Percentiles rank a stretch among this genome's conserved stretches.
Conservation (phyloP, 768 basidiomycete species). For the Rhodotorula toruloides region DNA sequence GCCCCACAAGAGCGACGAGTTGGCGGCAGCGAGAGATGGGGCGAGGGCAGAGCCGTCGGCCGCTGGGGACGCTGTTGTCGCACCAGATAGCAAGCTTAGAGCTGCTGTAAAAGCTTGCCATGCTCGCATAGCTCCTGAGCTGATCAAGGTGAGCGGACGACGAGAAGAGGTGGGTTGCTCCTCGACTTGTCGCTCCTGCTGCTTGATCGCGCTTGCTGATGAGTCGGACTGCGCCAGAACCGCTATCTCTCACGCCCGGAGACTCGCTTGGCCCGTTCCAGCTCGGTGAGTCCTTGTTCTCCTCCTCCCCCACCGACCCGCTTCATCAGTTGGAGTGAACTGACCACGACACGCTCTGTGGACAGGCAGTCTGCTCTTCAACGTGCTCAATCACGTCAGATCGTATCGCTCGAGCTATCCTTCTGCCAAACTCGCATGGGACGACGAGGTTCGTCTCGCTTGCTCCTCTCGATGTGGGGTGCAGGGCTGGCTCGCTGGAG, state of each 20-base stretch:
- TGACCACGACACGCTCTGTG: background rate
- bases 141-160: too few relatives aligned
- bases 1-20: constrained; percentile 56
- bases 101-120: too few relatives aligned
- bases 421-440: constrained; percentile 19
- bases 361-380: constrained; percentile 37
- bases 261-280: constrained; percentile 34
- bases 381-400: constrained; percentile 31
- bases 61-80: too few relatives aligned
- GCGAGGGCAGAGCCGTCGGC: too few relatives aligned
- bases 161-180: too few relatives aligned
- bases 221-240: too few relatives aligned
- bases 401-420: constrained; percentile 21
- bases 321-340: background rate
- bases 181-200: too few relatives aligned
- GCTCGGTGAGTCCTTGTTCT: constrained; percentile 29
- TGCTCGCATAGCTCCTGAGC: too few relatives aligned
- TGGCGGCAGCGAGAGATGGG: background rate
- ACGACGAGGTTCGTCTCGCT: constrained; percentile 18
- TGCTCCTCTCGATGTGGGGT: constrained; percentile 12
- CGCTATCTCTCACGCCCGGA: constrained; percentile 24
- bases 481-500: too few relatives aligned
- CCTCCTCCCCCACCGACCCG: background rate
- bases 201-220: background rate
- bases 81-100: too few relatives aligned